Evolutionary conservation across 73 alveolate genomes (phyloP).

Genomic region (Urostyla sp.): DNA sequence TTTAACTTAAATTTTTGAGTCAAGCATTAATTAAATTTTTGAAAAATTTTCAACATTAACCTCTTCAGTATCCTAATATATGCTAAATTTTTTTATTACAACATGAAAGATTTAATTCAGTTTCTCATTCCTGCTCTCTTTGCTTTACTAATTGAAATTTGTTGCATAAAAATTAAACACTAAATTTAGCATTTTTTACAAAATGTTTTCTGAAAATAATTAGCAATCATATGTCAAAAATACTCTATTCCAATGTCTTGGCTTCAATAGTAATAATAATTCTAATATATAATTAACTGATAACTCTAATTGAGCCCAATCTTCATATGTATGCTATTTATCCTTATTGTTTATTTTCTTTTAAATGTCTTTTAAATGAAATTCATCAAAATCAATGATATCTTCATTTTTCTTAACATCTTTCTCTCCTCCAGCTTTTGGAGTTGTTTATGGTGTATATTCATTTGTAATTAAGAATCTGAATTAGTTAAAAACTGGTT

Average conservation of each 20-base stretch:
- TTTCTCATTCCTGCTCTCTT: neutral
- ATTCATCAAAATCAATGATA: neutral
- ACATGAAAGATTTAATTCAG: neutral
- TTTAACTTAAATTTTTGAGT: constrained; percentile 15
- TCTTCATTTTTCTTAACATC: neutral
- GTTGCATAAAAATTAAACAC: constrained; percentile 20
- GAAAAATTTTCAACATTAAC: neutral
- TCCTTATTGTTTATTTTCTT: constrained; percentile 1
- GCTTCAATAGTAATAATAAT: constrained; percentile 1
- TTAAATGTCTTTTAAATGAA: constrained; percentile 21
- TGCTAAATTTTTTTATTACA: neutral
- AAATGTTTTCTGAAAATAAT: constrained; percentile 45
- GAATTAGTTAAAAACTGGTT: constrained; percentile 1
- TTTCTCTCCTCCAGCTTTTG: neutral
- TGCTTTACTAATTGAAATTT: neutral
- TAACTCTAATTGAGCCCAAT: constrained; percentile 22
- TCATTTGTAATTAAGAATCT: neutral
- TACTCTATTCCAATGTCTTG: constrained; percentile 19
- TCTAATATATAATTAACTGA: constrained; percentile 20
- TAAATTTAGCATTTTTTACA: neutral
- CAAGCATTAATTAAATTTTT: constrained; percentile 30
- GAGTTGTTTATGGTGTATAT: neutral
- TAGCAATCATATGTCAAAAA: constrained; percentile 60
- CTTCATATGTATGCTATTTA: constrained; percentile 19
- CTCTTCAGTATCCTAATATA: neutral